These are phyloP conservation scores for Colletotrichum paranaense DNA, from an alignment of 2,329 filamentous ascomycete genomes.

Conservation along the genomic window DNA sequence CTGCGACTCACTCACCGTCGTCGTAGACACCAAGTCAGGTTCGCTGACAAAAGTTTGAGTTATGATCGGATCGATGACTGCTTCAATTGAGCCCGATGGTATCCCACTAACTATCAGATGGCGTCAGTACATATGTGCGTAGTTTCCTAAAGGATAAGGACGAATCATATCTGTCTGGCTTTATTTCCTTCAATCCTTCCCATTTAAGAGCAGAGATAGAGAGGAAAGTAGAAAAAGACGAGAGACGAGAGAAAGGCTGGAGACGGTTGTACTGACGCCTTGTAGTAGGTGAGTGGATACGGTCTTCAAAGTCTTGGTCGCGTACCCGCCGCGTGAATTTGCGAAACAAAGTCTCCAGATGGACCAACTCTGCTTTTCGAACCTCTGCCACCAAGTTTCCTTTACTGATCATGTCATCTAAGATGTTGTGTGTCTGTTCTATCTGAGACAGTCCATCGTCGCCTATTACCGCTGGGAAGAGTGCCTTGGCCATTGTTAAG, in stretches of 20 bases:
- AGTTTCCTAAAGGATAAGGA: too few species aligned
- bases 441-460: conserved; percentile 40
- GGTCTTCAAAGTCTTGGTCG: conserved; percentile 41
- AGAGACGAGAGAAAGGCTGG: too few species aligned
- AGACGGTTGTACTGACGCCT: too few species aligned
- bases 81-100: conserved; percentile 2
- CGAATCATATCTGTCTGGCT: too few species aligned
- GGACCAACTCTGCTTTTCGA: conserved; percentile 46
- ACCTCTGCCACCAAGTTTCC: conserved; percentile 47
- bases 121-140: too few species aligned
- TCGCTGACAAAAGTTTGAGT: not conserved
- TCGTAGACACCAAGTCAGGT: not conserved
- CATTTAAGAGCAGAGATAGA: too few species aligned
- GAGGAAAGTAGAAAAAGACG: too few species aligned
- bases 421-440: conserved; percentile 41
- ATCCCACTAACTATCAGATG: not conserved
- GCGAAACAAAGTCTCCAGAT: conserved; percentile 43
- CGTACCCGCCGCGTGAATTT: conserved; percentile 42
- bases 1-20: conserved; percentile 5
- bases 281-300: conserved; percentile 14
- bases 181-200: too few species aligned
- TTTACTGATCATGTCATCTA: conserved; percentile 47
- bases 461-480: conserved; percentile 46
- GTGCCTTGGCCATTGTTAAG: conserved; percentile 48
- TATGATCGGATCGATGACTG: too few species aligned